These are phyloP conservation scores for Ogataea trehalophila DNA, from an alignment of 805 yeast genomes.

Conservation along the genomic window DNA sequence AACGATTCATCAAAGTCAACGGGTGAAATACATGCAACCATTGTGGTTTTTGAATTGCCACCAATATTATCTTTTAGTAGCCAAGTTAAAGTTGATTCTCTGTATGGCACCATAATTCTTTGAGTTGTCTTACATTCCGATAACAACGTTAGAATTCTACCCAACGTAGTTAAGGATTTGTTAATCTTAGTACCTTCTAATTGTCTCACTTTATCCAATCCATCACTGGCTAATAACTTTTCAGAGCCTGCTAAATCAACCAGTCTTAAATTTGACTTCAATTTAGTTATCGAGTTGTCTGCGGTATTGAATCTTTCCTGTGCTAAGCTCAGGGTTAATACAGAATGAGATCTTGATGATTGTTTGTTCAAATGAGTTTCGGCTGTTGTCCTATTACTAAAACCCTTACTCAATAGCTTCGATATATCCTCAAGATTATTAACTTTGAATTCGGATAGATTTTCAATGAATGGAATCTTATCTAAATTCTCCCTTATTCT, in stretches of 20 bases:
- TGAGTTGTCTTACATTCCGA: slow-evolving; percentile 35
- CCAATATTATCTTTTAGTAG: slow-evolving; percentile 69
- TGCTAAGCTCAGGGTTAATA: slow-evolving; percentile 55
- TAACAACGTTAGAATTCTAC: slow-evolving; percentile 53
- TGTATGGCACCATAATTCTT: slow-evolving; percentile 49
- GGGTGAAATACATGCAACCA: slow-evolving; percentile 84
- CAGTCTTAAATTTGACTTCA: slow-evolving; percentile 54
- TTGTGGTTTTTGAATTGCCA: slow-evolving; percentile 80
- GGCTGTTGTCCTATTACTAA: slow-evolving; percentile 58
- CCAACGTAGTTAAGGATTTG: slow-evolving; percentile 71
- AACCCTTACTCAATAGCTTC: slow-evolving; percentile 46
- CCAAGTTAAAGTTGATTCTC: slow-evolving; percentile 76
- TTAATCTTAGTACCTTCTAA: slow-evolving; percentile 77
- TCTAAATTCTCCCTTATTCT: slow-evolving; percentile 57
- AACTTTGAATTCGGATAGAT: slow-evolving; percentile 48
- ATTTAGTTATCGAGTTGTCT: slow-evolving; percentile 25
- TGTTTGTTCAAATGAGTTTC: slow-evolving; percentile 66
- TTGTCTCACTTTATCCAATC: slow-evolving; percentile 44
- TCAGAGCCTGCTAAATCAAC: slow-evolving; percentile 86
- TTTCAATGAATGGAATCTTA: slow-evolving; percentile 71
- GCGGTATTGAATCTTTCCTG: slow-evolving; percentile 49
- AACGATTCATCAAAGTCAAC: slow-evolving; percentile 72
- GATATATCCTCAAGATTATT: slow-evolving; percentile 45
- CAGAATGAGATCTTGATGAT: slow-evolving; percentile 80
- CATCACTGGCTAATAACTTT: slow-evolving; percentile 55